These are phyloP conservation scores for Dictyostelium citrinum DNA, from an alignment of 78 protist genomes.

Conservation along the genomic window DNA sequence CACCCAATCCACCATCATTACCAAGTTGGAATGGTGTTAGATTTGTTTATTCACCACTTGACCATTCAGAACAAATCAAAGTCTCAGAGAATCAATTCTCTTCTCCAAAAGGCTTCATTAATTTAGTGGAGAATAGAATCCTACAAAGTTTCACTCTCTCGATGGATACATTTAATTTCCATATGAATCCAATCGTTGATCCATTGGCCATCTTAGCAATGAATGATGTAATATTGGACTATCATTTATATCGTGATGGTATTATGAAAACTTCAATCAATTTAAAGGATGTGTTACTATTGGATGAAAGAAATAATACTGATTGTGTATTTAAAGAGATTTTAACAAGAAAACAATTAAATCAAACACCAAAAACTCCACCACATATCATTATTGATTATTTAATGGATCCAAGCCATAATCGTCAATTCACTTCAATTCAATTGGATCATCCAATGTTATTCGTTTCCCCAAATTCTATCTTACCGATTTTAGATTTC, in stretches of 20 bases:
- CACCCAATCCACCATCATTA: constrained; percentile 42
- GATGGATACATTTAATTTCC: constrained; percentile 12
- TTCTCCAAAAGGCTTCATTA: constrained; percentile 25
- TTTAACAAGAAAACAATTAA: constrained; percentile 25
- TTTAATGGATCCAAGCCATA: neutral
- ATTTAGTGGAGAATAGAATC: neutral
- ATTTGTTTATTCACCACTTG: constrained; percentile 7
- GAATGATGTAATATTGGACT: constrained; percentile 6
- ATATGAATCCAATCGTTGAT: constrained; percentile 7
- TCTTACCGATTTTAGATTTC: constrained; percentile 49
- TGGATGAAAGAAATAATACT: constrained; percentile 35
- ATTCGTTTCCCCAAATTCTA: constrained; percentile 54
- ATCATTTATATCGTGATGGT: constrained; percentile 3
- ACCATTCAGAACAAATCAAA: constrained; percentile 23
- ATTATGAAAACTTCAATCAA: neutral
- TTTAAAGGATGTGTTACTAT: neutral
- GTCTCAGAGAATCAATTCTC: constrained; percentile 50
- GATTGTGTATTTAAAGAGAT: constrained; percentile 57
- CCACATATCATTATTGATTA: neutral
- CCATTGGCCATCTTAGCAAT: constrained; percentile 20
- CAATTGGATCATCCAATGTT: constrained; percentile 47
- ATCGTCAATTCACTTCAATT: constrained; percentile 39
- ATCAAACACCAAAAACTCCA: neutral
- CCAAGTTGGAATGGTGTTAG: neutral
- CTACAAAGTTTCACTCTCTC: neutral